Conservation (phyloP, 2,329 filamentous ascomycete species). For the Talaromyces sp. region DNA sequence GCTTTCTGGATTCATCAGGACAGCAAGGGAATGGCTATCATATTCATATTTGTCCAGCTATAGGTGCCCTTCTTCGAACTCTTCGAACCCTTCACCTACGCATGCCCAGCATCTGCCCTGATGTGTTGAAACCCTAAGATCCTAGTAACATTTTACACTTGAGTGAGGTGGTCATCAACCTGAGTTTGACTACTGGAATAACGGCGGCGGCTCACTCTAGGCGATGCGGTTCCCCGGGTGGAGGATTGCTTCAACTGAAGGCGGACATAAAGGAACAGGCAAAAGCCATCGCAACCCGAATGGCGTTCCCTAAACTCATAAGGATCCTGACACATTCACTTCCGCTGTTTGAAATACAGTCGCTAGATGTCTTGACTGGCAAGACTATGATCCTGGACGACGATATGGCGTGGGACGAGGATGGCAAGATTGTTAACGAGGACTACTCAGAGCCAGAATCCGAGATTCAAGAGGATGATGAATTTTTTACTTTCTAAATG, state of each 20-base stretch:
- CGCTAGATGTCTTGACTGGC: neutral
- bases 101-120: neutral
- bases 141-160: neutral
- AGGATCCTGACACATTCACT: neutral
- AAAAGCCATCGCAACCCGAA: neutral
- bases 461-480: neutral
- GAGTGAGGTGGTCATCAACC: neutral
- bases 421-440: neutral
- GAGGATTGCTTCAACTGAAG: neutral
- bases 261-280: neutral
- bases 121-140: neutral
- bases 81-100: neutral
- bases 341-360: neutral
- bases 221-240: neutral
- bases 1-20: neutral
- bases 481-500: neutral
- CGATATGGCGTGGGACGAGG: neutral
- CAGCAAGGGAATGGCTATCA: neutral
- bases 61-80: neutral
- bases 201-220: neutral
- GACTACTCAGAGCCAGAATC: neutral
- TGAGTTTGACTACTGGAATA: neutral
- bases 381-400: neutral
- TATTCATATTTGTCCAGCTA: neutral
- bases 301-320: neutral